These are phyloP conservation scores for Ascochyta pisi DNA, from an alignment of 2,329 filamentous ascomycete genomes.

Conservation along the genomic window DNA sequence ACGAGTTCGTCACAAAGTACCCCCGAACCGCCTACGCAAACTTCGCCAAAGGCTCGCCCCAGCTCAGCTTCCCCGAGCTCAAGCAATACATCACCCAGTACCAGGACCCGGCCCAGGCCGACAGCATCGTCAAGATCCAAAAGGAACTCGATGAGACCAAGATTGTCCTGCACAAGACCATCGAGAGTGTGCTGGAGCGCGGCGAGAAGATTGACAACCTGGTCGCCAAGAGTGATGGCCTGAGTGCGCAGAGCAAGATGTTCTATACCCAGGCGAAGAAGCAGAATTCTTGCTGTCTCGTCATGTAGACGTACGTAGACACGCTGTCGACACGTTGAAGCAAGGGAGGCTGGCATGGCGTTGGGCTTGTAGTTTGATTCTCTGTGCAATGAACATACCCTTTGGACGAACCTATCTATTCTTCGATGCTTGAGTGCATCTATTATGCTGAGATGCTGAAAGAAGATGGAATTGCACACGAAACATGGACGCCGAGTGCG, in stretches of 20 bases:
- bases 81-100: constrained; percentile 80
- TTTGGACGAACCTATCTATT: background rate
- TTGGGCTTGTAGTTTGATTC: constrained; percentile 8
- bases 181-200: constrained; percentile 84
- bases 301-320: constrained; percentile 58
- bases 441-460: no score
- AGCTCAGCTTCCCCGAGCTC: constrained; percentile 69
- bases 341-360: background rate
- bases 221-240: constrained; percentile 88
- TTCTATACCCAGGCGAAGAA: constrained; percentile 81
- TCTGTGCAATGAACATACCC: constrained; percentile 18
- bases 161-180: constrained; percentile 96
- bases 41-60: constrained; percentile 52
- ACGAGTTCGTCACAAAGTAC: constrained; percentile 83
- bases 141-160: constrained; percentile 97
- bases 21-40: constrained; percentile 72
- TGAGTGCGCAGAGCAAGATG: constrained; percentile 95
- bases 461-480: no score
- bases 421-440: no score
- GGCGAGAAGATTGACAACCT: constrained; percentile 97
- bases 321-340: background rate
- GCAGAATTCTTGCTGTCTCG: constrained; percentile 66
- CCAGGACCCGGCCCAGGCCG: constrained; percentile 86
- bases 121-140: constrained; percentile 95
- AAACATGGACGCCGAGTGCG: no score